Percentiles rank a stretch among this genome's conserved stretches.
These are phyloP conservation scores for Xylariaceae sp. DNA, from an alignment of 2,329 filamentous ascomycete genomes.

Conservation along the genomic window DNA sequence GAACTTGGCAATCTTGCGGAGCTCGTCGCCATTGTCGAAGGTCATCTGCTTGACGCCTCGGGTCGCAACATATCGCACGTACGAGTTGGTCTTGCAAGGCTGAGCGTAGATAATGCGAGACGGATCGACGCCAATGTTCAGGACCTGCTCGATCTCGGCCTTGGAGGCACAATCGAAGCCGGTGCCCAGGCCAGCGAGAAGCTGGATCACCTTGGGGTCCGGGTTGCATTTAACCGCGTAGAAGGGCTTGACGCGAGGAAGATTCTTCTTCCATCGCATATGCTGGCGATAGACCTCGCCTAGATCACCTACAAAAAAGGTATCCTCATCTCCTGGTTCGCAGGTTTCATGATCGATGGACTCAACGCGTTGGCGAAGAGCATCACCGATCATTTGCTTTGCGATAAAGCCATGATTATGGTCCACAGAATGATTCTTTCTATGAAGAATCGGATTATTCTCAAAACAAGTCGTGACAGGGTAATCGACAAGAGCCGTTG, in stretches of 20 bases:
- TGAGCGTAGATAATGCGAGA: constrained; percentile 97
- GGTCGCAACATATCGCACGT: constrained; percentile 81
- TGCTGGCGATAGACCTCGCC: constrained; percentile 99
- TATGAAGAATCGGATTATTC: constrained; percentile 38
- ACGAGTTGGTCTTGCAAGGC: constrained; percentile 99
- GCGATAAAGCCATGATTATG: constrained; percentile 45
- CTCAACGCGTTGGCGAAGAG: constrained; percentile 79
- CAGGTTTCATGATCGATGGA: constrained; percentile 82
- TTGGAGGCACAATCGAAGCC: constrained; percentile 99
- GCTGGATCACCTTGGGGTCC: constrained; percentile 78
- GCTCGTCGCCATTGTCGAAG: constrained; percentile 96
- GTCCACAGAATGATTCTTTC: constrained; percentile 35
- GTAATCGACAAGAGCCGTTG: constrained; percentile 53
- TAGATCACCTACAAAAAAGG: constrained; percentile 96
- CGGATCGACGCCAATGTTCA: constrained; percentile 75
- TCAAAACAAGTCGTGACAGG: constrained; percentile 46
- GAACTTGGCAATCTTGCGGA: constrained; percentile 93
- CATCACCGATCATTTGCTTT: constrained; percentile 79
- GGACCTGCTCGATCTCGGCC: constrained; percentile 88
- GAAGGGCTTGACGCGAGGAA: constrained; percentile 89
- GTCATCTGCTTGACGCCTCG: constrained; percentile 95
- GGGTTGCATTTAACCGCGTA: constrained; percentile 99
- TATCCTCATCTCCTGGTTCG: constrained; percentile 88
- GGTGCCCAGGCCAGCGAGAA: constrained; percentile 81
- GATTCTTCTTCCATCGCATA: constrained; percentile 92